Conservation (phyloP, 495 filamentous ascomycete species). For the Pseudoneurospora amorphoporcata region DNA sequence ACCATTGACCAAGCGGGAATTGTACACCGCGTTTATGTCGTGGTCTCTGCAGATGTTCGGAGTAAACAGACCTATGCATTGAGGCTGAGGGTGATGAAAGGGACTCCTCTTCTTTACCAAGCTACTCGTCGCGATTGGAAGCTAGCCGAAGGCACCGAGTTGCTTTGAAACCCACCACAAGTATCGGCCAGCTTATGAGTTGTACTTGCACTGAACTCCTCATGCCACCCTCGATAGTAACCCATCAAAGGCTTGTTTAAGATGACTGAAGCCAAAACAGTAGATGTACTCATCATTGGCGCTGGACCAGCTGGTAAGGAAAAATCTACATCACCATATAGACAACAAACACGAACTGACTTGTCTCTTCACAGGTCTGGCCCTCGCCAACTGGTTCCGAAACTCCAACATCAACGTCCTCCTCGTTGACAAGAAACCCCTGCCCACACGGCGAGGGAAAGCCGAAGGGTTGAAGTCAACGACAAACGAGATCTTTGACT, state of each 20-base stretch:
- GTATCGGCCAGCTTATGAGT: not conserved
- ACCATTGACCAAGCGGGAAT: not conserved
- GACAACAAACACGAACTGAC: no score
- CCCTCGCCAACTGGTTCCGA: constrained; percentile 12
- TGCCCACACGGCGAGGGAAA: constrained; percentile 5
- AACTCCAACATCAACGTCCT: constrained; percentile 6
- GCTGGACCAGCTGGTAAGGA: constrained; percentile 55
- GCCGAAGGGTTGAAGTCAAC: constrained; percentile 14
- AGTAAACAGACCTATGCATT: not conserved
- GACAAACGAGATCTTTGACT: constrained; percentile 12
- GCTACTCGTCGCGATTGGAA: no score
- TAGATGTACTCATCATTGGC: constrained; percentile 51
- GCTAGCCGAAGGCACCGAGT: no score
- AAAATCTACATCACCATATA: no score
- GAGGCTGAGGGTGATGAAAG: not conserved
- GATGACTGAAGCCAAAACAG: constrained; percentile 1
- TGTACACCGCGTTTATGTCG: not conserved
- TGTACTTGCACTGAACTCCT: not conserved
- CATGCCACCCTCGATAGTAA: not conserved
- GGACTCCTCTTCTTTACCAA: not conserved
- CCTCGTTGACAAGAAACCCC: constrained; percentile 9
- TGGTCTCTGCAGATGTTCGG: not conserved
- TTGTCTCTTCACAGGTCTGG: not conserved
- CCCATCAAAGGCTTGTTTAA: not conserved
- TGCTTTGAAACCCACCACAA: no score